Percentiles rank a stretch among this genome's conserved stretches.
Conservation (phyloP, 148 eudicot species). For the Heliamphora exappendiculata region DNA sequence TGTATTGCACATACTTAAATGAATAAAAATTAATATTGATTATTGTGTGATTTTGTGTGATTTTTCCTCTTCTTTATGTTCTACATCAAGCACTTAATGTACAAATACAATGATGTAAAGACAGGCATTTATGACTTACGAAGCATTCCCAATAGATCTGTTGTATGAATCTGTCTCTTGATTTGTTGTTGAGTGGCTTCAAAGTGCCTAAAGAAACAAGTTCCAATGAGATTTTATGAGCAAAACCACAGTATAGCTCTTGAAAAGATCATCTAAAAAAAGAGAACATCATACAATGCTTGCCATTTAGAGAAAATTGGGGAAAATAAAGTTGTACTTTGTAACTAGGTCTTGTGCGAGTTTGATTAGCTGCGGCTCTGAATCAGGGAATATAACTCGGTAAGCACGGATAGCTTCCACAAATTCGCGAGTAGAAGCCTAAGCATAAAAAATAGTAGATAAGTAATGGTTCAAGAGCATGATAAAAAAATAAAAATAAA, state of each 20-base stretch:
- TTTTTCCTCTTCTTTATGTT: too few relatives aligned
- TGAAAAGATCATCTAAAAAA: background rate
- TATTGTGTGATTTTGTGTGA: too few relatives aligned
- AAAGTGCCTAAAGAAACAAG: constrained; percentile 59
- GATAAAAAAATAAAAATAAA: too few relatives aligned
- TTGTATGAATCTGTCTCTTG: constrained; percentile 33
- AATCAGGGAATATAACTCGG: constrained; percentile 80
- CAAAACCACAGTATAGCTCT: background rate
- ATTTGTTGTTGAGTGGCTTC: constrained; percentile 54
- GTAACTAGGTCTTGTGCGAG: constrained; percentile 58
- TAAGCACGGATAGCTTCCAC: constrained; percentile 94
- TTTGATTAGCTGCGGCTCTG: constrained; percentile 66
- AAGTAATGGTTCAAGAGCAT: background rate
- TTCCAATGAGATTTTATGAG: background rate
- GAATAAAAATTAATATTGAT: too few relatives aligned
- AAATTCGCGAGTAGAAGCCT: constrained; percentile 79
- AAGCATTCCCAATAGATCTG: constrained; percentile 52
- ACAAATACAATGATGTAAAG: background rate
- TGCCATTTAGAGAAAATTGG: background rate
- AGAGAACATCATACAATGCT: background rate
- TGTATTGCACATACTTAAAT: too few relatives aligned
- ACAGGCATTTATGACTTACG: constrained; percentile 43
- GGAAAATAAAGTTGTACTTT: constrained; percentile 36
- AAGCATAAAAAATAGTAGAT: constrained; percentile 11
- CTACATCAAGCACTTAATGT: background rate